Percentiles rank a stretch among this genome's conserved stretches.
Conservation (phyloP, 257 asterid species). For the Nicotiana noctiflora region DNA sequence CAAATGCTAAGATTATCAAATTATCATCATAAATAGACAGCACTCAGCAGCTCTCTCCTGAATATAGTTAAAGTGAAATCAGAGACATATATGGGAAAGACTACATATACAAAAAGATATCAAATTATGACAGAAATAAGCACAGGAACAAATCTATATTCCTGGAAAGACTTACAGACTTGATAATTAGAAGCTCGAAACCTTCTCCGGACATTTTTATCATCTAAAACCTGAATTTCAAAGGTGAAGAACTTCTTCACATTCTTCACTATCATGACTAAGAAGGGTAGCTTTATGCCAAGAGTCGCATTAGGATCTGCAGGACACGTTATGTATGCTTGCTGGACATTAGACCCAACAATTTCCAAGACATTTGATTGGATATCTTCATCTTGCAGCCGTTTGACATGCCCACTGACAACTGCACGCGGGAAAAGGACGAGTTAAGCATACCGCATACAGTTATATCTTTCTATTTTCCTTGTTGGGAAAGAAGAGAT, state of each 20-base stretch:
- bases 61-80: not conserved
- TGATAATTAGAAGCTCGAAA: slow-evolving; percentile 98
- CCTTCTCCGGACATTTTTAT: slow-evolving; percentile 89
- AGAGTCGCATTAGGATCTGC: slow-evolving; percentile 94
- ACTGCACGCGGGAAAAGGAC: slow-evolving; percentile 35
- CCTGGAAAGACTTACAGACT: slow-evolving; percentile 77
- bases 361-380: slow-evolving; percentile 86
- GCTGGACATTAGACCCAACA: slow-evolving; percentile 78
- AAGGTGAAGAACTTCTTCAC: slow-evolving; percentile 88
- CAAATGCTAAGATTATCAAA: not conserved
- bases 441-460: not conserved
- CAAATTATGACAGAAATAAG: not conserved
- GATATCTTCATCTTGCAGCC: slow-evolving; percentile 89
- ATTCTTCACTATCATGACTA: slow-evolving; percentile 82
- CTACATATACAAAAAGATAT: not conserved
- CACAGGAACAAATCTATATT: slow-evolving; percentile 4
- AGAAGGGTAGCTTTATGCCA: slow-evolving; percentile 91
- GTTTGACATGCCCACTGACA: slow-evolving; percentile 75
- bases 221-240: slow-evolving; percentile 98
- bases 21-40: not conserved
- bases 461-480: not conserved
- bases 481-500: not conserved
- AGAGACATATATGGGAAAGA: not conserved
- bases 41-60: not conserved
- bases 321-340: slow-evolving; percentile 86